Percentiles rank a stretch among this genome's conserved stretches.
phyloP scores from a whole-genome alignment of 2,329 filamentous ascomycete species.

The Fusarium sp. region DNA sequence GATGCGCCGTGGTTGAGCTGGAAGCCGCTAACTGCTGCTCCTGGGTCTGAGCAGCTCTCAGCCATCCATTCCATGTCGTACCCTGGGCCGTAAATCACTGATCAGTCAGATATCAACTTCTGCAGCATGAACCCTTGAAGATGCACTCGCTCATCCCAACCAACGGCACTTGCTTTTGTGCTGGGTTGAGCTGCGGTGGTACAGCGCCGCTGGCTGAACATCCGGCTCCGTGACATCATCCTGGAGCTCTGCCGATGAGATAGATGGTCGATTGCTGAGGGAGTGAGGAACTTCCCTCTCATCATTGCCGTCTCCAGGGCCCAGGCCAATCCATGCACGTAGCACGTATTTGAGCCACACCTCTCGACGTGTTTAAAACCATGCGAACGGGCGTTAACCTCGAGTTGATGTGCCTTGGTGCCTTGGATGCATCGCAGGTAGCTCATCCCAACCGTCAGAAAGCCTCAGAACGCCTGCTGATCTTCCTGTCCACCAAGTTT shows the following conservation, averaged over 20 bases:
- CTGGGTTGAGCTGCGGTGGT: background rate
- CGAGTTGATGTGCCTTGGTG: constrained; percentile 13
- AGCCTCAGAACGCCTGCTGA: constrained; percentile 26
- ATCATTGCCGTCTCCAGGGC: background rate
- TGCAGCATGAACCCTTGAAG: constrained; percentile 18
- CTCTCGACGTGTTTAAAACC: constrained; percentile 10
- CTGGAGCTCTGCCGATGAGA: background rate
- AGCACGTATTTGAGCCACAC: constrained; percentile 20
- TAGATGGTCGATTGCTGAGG: background rate
- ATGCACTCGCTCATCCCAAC: constrained; percentile 5
- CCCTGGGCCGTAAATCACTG: background rate
- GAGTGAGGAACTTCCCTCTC: constrained; percentile 10
- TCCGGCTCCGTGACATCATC: background rate
- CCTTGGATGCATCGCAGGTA: constrained; percentile 6
- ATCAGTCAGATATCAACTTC: constrained; percentile 26
- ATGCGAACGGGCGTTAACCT: constrained; percentile 16
- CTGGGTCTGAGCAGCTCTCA: constrained; percentile 3
- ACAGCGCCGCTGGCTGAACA: background rate
- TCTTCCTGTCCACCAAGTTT: constrained; percentile 14
- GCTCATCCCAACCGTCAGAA: constrained; percentile 17
- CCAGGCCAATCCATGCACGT: background rate
- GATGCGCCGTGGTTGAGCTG: constrained; percentile 2
- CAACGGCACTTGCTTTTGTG: constrained; percentile 12
- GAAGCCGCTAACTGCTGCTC: background rate
- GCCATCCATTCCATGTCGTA: constrained; percentile 7